Base-by-base conservation (phyloP, 345 rosid genomes). In the Draba incana region DNA sequence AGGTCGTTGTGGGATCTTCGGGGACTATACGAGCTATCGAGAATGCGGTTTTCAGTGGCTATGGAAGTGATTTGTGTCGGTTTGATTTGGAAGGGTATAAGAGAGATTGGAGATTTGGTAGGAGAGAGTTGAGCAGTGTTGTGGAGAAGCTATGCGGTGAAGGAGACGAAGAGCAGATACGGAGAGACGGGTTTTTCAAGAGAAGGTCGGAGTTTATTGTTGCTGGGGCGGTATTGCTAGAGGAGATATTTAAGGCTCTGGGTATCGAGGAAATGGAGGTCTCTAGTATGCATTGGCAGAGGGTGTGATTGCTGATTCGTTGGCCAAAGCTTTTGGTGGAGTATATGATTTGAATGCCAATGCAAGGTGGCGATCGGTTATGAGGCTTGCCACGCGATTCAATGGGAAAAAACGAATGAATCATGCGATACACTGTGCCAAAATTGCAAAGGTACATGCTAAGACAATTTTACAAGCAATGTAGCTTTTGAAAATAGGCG, bases 241-340 rank as follows among this genome's bases (percentile, higher is more conserved):
- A 81, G 70, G 92, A 83, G 74, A 82, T 85, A 74, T 89, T 89
- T 37, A 85, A 79, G 66, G 63, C 64, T 77, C 62, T 89, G 6
- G 84, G 83, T 50, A 80, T 89, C 23, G 72, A 82, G 57, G 86
- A 89, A 45, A 82, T 89, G 90, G 84, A 81, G 81, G 87, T 86
- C 64, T 89, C 88, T 10, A 74, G 37, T 89, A 83, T 72, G 84
- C 85, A 14, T 82, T 89, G 51, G 82, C 86, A 25, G 96, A 81
- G 59, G 92, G 87, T 73, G 81, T 87, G 52, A 76, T 86, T 75
- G 84, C 90, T 71, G 90, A 89, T 51, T 76, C 80, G 38, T 37
- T 85, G 64, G 71, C 71, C 16, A 74, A 79, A 44, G 80, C 72
- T 62, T 85, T 66, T 57, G 68, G 48, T 49, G 84, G 85, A 4